Conservation (phyloP, 768 basidiomycete species). For the Pleurotus cornucopiae region DNA sequence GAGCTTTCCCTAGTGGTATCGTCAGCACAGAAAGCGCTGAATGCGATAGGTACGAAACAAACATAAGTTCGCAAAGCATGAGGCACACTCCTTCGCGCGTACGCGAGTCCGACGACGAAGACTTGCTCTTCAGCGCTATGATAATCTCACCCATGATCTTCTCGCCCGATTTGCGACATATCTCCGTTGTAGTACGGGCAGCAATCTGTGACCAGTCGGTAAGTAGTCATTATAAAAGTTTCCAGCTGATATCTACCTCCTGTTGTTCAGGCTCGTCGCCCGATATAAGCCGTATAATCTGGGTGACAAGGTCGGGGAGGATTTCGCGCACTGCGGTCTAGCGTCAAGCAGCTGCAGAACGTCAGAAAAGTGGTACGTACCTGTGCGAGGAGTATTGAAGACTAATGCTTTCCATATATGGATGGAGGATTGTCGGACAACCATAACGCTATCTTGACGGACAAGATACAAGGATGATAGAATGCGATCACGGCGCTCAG, state of each 20-base stretch:
- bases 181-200: slow-evolving; percentile 79
- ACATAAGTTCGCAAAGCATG: slow-evolving; percentile 88
- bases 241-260: slow-evolving; percentile 53
- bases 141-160: slow-evolving; percentile 83
- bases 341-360: neutral
- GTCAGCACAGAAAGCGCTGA: neutral
- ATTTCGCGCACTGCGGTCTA: slow-evolving; percentile 73
- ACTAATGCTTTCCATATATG: slow-evolving; percentile 99
- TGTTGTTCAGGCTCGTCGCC: slow-evolving; percentile 81
- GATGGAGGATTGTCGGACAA: slow-evolving; percentile 86
- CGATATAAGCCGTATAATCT: slow-evolving; percentile 76
- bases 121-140: slow-evolving; percentile 65
- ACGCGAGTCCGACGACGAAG: slow-evolving; percentile 55
- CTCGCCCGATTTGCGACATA: slow-evolving; percentile 96
- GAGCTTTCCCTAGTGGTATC: slow-evolving; percentile 64
- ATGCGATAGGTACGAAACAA: slow-evolving; percentile 19
- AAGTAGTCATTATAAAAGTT: too few species aligned
- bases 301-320: slow-evolving; percentile 75
- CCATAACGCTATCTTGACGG: slow-evolving; percentile 86
- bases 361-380: slow-evolving; percentile 32
- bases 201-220: slow-evolving; percentile 55
- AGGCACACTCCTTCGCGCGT: slow-evolving; percentile 85
- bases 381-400: slow-evolving; percentile 87
- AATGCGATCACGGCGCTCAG: slow-evolving; percentile 86
- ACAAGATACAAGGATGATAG: slow-evolving; percentile 89